These are phyloP conservation scores for Curvularia spicifera DNA, from an alignment of 2,329 filamentous ascomycete species.

Conservation along the genomic window DNA sequence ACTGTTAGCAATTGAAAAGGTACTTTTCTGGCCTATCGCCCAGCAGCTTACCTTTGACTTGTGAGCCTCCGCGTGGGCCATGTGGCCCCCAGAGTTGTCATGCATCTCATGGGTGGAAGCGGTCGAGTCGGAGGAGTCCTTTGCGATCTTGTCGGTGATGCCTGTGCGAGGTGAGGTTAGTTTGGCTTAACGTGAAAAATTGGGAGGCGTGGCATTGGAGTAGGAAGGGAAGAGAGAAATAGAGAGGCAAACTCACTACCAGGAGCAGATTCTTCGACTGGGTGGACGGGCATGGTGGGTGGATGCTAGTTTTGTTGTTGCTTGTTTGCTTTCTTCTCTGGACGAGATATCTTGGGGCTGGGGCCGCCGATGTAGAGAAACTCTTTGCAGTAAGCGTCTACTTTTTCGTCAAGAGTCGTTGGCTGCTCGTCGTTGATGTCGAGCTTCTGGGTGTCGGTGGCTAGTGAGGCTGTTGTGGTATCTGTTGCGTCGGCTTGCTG, in stretches of 20 bases:
- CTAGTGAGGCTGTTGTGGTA: slow-evolving; percentile 9
- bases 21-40: too few relatives aligned
- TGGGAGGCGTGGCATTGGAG: too few relatives aligned
- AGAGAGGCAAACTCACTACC: slow-evolving; percentile 44
- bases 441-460: slow-evolving; percentile 15
- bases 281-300: slow-evolving; percentile 51
- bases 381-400: slow-evolving; percentile 12
- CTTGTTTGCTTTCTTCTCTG: slow-evolving; percentile 5
- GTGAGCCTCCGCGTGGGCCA: slow-evolving; percentile 47
- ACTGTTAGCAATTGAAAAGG: slow-evolving; percentile 11
- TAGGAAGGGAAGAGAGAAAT: not conserved
- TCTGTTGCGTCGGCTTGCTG: not conserved
- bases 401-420: not conserved
- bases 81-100: slow-evolving; percentile 43
- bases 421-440: slow-evolving; percentile 15
- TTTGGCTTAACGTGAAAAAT: not conserved
- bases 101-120: slow-evolving; percentile 46
- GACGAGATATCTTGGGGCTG: slow-evolving; percentile 2
- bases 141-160: slow-evolving; percentile 55
- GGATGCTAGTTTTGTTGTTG: slow-evolving; percentile 12
- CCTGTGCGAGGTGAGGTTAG: slow-evolving; percentile 31
- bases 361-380: slow-evolving; percentile 19
- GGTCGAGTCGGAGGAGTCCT: slow-evolving; percentile 52
- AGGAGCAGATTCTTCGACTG: slow-evolving; percentile 49
- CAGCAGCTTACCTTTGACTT: slow-evolving; percentile 47